These are phyloP conservation scores for Cetradonia linearis DNA, from an alignment of 495 filamentous ascomycete genomes.

Conservation along the genomic window DNA sequence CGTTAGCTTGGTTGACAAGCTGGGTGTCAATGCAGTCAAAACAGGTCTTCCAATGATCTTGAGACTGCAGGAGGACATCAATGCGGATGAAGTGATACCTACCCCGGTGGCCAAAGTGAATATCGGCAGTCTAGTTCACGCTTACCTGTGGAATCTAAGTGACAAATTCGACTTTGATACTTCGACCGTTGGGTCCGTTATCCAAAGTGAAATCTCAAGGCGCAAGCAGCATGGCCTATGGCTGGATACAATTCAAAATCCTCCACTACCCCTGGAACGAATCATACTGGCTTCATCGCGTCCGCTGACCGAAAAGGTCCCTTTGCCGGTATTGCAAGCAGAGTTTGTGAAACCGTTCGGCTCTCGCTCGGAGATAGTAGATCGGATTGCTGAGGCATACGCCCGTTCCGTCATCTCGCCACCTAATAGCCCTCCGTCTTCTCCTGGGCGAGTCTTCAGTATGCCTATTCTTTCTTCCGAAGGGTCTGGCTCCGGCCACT, in stretches of 20 bases:
- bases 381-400: constrained; percentile 61
- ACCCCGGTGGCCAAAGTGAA: constrained; percentile 56
- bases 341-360: constrained; percentile 58
- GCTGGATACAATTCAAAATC: constrained; percentile 53
- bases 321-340: constrained; percentile 39
- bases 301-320: constrained; percentile 21
- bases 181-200: constrained; percentile 51
- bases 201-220: constrained; percentile 65
- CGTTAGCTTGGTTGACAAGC: constrained; percentile 55
- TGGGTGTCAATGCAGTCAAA: constrained; percentile 75
- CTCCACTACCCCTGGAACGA: constrained; percentile 41
- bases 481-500: background rate
- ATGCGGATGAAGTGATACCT: constrained; percentile 42
- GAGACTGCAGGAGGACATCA: constrained; percentile 74
- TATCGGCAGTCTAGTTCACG: constrained; percentile 73
- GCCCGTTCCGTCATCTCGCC: constrained; percentile 45
- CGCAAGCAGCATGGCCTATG: constrained; percentile 63
- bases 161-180: constrained; percentile 69
- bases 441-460: constrained; percentile 55
- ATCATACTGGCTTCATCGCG: constrained; percentile 32
- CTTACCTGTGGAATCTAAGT: constrained; percentile 70
- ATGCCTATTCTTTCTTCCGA: constrained; percentile 42
- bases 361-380: constrained; percentile 53
- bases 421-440: constrained; percentile 57
- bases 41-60: constrained; percentile 80